phyloP scores from a whole-genome alignment of 176 grass and related monocot genomes.

The Eleusine indica region DNA sequence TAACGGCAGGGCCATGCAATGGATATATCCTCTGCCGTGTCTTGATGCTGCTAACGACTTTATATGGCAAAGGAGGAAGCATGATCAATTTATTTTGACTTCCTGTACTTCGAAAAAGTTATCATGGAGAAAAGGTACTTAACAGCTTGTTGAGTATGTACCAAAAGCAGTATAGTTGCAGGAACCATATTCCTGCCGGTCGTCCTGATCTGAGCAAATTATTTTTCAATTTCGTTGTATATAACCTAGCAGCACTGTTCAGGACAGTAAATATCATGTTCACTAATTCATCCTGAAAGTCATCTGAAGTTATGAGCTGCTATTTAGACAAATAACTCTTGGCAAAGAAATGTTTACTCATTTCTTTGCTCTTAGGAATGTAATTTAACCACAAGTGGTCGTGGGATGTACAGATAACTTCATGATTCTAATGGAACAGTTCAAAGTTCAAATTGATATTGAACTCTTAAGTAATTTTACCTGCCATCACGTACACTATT shows the following conservation, averaged over 20 bases:
- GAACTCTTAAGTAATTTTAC: neutral
- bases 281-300: constrained; percentile 10
- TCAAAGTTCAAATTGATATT: neutral
- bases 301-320: neutral
- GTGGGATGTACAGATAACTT: neutral
- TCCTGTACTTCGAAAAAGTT: constrained; percentile 15
- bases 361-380: neutral
- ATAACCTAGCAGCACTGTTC: constrained; percentile 18
- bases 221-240: constrained; percentile 15
- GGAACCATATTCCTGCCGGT: neutral
- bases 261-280: constrained; percentile 5
- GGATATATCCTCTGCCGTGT: constrained; percentile 5
- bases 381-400: neutral
- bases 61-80: neutral
- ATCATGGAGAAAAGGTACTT: constrained; percentile 8
- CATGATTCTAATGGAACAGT: neutral
- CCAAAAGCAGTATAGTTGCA: neutral
- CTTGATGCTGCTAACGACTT: constrained; percentile 25
- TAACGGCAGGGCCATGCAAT: neutral
- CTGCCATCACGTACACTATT: neutral
- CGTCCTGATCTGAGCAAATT: constrained; percentile 9
- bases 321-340: neutral
- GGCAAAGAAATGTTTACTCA: neutral
- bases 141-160: constrained; percentile 31
- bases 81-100: constrained; percentile 27